Base-by-base conservation (phyloP, 2,329 filamentous ascomycete genomes). In the Didymella pomorum region DNA sequence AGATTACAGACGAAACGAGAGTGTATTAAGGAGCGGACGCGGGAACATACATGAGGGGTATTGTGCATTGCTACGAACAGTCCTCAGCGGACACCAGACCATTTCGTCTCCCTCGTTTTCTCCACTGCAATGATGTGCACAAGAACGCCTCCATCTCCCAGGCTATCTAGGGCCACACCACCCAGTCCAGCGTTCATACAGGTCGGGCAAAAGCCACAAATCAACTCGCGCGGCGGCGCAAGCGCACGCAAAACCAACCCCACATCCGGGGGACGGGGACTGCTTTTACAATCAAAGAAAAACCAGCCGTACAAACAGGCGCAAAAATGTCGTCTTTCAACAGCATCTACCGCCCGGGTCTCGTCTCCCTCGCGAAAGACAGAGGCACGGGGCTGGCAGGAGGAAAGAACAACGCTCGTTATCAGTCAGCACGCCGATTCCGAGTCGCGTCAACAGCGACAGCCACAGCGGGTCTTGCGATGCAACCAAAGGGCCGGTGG, bases 391-490 rank as follows among this genome's bases (percentile, higher is more conserved):
- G 31, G 56, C 54, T 33, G 46, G 63, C 51, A 71, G 72, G 74
- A 76, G 73, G 73, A 69, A 73, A 72, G 70, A 58, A 66, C 60
- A 71, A 79, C 76, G 74, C 76, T 78, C 72, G 76, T 78, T 78
- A 78, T 59, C 75, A 65, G 75, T 78, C 74, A 76, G 74, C 76
- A 74, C 60, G 66, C 60, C 65, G 51, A 65, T 66, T 68, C 63
- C 50, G 37, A 47, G 61, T 68, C 70, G 69, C 69, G 31, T n/a
- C 31, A 65, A 70, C 71, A 68, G 61, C 71, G 61, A 71, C 69
- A 70, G 69, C 72, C 75, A 53, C 73, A 66, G 64, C 58, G 74
- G 75, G 72, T 76, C 74, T 69, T 63, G 68, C 71, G 72, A 77
- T 67, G 69, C 71, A 68, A 65, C 56, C 59, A 62, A 65, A 67